Conservation (phyloP, 176 grass and related monocot genomes). For the Bromus sterilis region DNA sequence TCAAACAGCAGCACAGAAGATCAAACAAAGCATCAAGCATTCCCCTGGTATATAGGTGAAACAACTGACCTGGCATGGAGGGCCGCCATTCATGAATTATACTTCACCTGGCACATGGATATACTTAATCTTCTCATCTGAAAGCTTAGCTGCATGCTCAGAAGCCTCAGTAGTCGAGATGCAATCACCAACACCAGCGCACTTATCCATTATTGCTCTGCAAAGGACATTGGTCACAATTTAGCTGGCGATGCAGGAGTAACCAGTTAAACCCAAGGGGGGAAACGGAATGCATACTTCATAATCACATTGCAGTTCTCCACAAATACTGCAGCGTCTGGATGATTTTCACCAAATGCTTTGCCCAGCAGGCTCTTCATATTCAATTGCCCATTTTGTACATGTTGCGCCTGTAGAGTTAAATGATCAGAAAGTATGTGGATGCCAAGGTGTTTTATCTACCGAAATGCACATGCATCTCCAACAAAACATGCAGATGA, state of each 20-base stretch:
- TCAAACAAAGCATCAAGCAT: background rate
- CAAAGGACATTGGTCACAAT: no score
- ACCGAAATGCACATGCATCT: no score
- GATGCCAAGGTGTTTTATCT: background rate
- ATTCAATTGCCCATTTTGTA: conserved; percentile 88
- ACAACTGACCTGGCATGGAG: conserved; percentile 53
- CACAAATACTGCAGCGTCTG: no score
- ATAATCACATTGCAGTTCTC: conserved; percentile 75
- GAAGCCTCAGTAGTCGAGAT: conserved; percentile 52
- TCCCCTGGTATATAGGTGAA: background rate
- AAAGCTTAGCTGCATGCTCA: conserved; percentile 35
- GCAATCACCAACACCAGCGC: conserved; percentile 46
- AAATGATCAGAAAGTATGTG: conserved; percentile 8
- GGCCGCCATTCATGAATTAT: conserved; percentile 71
- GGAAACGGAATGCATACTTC: conserved; percentile 16
- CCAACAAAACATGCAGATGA: no score
- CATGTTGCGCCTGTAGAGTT: conserved; percentile 38
- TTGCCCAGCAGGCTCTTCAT: conserved; percentile 63
- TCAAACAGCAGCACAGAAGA: background rate
- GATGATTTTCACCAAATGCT: no score
- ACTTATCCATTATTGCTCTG: no score
- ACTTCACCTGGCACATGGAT: conserved; percentile 60
- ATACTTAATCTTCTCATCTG: conserved; percentile 44
- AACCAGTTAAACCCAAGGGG: background rate
- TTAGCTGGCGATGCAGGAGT: background rate